A percentile compares a stretch with the other conserved stretches of the same genome.
Conservation (phyloP, 176 grass and related monocot species). For the Melocanna baccifera region DNA sequence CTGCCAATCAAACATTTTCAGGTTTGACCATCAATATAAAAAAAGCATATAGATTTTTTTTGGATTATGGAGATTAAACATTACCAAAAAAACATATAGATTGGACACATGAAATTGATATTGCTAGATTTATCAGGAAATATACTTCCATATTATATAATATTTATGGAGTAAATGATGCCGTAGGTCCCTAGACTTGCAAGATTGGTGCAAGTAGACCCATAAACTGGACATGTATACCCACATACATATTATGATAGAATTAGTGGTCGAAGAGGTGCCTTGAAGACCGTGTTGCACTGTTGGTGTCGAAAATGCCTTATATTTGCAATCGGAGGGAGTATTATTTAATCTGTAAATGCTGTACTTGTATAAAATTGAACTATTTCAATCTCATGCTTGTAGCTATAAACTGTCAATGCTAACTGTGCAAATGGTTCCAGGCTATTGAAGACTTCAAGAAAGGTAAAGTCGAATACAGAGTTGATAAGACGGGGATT, state of each 20-base stretch:
- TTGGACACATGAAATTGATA: neutral
- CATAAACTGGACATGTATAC: neutral
- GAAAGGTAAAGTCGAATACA: conserved; percentile 98
- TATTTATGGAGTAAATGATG: neutral
- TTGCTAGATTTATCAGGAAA: conserved; percentile 5
- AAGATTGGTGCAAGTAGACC: neutral
- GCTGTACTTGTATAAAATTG: neutral
- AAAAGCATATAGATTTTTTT: neutral
- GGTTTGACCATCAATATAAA: neutral
- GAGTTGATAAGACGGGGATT: conserved; percentile 93
- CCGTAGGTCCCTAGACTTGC: neutral
- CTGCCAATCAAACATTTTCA: neutral
- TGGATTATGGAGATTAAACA: too few species aligned
- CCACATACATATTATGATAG: neutral
- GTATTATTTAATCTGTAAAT: conserved; percentile 1
- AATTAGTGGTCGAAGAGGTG: neutral
- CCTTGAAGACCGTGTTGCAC: neutral
- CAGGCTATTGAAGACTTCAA: conserved; percentile 98
- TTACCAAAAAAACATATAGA: neutral
- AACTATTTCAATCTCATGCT: neutral
- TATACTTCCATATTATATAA: neutral
- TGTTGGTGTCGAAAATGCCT: neutral
- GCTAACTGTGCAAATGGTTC: conserved; percentile 38
- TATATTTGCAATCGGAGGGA: neutral
- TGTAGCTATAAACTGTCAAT: conserved; percentile 8